phyloP scores from a whole-genome alignment of 2,329 filamentous ascomycete species.

The Aurifilum marmelostoma region DNA sequence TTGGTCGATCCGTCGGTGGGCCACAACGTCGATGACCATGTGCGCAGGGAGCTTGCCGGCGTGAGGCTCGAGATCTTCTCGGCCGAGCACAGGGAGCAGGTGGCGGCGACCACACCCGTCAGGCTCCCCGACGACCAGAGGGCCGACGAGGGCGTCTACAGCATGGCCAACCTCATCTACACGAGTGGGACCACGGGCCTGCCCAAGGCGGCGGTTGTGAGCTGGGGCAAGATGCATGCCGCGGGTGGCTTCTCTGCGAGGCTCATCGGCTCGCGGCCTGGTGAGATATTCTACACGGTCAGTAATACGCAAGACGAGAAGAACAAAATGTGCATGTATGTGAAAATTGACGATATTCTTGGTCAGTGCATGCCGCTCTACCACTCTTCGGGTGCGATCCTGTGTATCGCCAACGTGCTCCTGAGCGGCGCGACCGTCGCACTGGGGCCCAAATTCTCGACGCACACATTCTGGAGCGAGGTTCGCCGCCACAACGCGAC shows the following conservation, averaged over 20 bases:
- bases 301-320: no score
- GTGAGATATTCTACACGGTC: slow-evolving; percentile 78
- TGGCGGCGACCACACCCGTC: slow-evolving; percentile 52
- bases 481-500: slow-evolving; percentile 72
- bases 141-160: slow-evolving; percentile 51
- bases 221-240: slow-evolving; percentile 67
- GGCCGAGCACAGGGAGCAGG: slow-evolving; percentile 58
- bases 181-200: slow-evolving; percentile 85
- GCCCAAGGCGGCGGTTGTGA: slow-evolving; percentile 77
- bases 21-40: slow-evolving; percentile 59
- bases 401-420: slow-evolving; percentile 68
- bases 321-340: not conserved
- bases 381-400: slow-evolving; percentile 75
- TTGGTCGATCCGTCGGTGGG: slow-evolving; percentile 68
- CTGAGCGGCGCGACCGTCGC: slow-evolving; percentile 67
- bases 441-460: slow-evolving; percentile 78
- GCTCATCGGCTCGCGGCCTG: slow-evolving; percentile 61
- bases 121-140: slow-evolving; percentile 63
- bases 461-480: slow-evolving; percentile 75
- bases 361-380: slow-evolving; percentile 83
- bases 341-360: slow-evolving; percentile 15
- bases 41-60: slow-evolving; percentile 52
- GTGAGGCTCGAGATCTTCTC: slow-evolving; percentile 67
- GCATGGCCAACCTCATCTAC: slow-evolving; percentile 77
- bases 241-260: slow-evolving; percentile 55